Conservation (phyloP, 1,284 basidiomycete species). For the Coniferiporia weirii region DNA sequence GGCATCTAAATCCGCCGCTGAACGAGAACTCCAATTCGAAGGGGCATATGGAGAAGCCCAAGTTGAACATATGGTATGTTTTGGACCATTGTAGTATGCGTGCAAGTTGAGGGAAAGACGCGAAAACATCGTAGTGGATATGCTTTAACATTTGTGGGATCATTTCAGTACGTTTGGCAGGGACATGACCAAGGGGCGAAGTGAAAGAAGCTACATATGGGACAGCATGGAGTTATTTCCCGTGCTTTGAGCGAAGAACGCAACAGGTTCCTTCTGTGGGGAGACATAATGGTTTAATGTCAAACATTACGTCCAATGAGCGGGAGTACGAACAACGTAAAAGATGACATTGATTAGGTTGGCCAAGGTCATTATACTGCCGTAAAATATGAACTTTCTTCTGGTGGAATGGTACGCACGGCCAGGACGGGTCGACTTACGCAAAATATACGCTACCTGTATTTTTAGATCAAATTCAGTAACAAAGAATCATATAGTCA, state of each 20-base stretch:
- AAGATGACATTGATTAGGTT: conserved; percentile 4
- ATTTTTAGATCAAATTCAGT: not conserved
- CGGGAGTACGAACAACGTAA: not conserved
- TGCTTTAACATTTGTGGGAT: not conserved
- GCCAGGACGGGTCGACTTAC: not conserved
- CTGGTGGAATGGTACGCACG: not conserved
- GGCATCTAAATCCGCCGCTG: no score
- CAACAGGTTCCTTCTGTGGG: not conserved
- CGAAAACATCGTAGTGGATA: conserved; percentile 14
- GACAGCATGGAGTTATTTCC: conserved; percentile 14
- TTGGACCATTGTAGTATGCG: not conserved
- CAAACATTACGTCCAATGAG: not conserved
- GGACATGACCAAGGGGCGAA: not conserved
- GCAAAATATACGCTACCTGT: conserved; percentile 13
- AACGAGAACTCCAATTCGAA: no score
- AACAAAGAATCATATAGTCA: not conserved
- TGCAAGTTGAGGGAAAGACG: conserved; percentile 15
- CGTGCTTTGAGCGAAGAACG: conserved; percentile 9
- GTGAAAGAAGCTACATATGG: conserved; percentile 4
- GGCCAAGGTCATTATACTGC: conserved; percentile 6
- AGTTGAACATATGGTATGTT: no score
- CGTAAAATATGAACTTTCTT: not conserved
- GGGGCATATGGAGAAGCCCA: no score
- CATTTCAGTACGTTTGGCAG: not conserved
- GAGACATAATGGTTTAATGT: not conserved